phyloP scores from a whole-genome alignment of 1,284 basidiomycete species.

The Sporisorium reilianum region DNA sequence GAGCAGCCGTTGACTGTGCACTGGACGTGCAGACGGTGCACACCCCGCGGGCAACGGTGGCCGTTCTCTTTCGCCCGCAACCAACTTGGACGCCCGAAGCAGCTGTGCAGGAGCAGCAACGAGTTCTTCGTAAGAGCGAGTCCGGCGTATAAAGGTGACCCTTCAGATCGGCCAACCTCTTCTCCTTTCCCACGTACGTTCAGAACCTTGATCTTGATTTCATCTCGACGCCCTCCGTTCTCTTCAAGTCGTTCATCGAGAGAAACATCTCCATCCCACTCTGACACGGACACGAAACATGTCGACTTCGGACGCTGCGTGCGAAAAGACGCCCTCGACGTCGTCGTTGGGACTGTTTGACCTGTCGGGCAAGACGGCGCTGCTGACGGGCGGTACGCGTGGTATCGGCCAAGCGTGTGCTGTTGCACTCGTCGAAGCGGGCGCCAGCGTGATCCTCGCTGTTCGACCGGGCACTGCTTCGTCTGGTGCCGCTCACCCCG shows the following conservation, averaged over 20 bases:
- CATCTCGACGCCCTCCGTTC: background rate
- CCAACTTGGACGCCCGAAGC: background rate
- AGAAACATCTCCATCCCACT: no score
- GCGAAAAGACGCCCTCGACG: conserved; percentile 41
- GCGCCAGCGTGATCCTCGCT: conserved; percentile 81
- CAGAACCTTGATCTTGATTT: background rate
- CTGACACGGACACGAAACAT: no score
- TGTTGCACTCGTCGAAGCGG: conserved; percentile 73
- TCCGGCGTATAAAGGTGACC: background rate
- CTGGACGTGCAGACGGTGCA: conserved; percentile 5
- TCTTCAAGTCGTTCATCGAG: background rate
- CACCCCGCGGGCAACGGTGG: conserved; percentile 4
- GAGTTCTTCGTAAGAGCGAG: background rate
- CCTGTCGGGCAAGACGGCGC: conserved; percentile 52
- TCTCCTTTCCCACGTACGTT: no score
- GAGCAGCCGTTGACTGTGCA: conserved; percentile 1
- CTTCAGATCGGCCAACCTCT: background rate
- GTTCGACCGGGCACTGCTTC: conserved; percentile 54
- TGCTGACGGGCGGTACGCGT: conserved; percentile 56
- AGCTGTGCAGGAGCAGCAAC: background rate
- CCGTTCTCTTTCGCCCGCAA: background rate
- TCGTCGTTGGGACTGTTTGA: conserved; percentile 45
- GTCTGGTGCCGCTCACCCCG: conserved; percentile 26
- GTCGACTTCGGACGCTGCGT: conserved; percentile 32
- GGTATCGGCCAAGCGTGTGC: conserved; percentile 70